These are phyloP conservation scores for Colletotrichum sp. DNA, from an alignment of 2,329 filamentous ascomycete species.

Conservation along the genomic window DNA sequence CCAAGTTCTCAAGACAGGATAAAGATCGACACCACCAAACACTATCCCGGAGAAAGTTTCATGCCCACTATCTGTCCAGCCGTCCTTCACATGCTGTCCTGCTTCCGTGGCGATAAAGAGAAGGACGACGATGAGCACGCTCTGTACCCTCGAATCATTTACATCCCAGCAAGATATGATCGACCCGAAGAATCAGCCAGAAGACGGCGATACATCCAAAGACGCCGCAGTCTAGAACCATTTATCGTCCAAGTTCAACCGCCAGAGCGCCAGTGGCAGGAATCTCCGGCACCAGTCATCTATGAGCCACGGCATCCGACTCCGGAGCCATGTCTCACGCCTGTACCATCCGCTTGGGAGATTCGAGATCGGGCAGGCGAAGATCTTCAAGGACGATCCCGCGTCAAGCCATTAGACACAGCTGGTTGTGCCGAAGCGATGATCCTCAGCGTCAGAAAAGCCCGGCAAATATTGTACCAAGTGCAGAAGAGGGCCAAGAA, in stretches of 20 bases:
- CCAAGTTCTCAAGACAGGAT: background rate
- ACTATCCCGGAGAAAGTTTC: background rate
- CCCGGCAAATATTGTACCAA: background rate
- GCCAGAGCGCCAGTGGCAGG: background rate
- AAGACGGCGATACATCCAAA: background rate
- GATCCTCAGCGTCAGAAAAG: background rate
- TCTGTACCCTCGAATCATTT: background rate
- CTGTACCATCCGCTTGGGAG: background rate
- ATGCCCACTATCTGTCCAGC: background rate
- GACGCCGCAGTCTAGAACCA: background rate
- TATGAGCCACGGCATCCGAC: background rate
- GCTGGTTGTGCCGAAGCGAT: background rate
- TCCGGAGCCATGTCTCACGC: rapidly evolving
- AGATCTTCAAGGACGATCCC: background rate
- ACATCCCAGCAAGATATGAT: background rate
- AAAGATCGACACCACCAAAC: background rate
- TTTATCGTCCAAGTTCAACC: background rate
- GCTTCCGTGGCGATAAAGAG: background rate
- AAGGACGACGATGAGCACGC: background rate
- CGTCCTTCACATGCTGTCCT: background rate
- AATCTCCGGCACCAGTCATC: background rate
- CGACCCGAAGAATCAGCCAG: background rate
- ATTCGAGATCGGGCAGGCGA: rapidly evolving
- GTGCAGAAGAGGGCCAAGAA: background rate
- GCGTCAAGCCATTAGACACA: background rate